Conservation (phyloP, 208 protist genomes). For the Trypanosoma scelopori region DNA sequence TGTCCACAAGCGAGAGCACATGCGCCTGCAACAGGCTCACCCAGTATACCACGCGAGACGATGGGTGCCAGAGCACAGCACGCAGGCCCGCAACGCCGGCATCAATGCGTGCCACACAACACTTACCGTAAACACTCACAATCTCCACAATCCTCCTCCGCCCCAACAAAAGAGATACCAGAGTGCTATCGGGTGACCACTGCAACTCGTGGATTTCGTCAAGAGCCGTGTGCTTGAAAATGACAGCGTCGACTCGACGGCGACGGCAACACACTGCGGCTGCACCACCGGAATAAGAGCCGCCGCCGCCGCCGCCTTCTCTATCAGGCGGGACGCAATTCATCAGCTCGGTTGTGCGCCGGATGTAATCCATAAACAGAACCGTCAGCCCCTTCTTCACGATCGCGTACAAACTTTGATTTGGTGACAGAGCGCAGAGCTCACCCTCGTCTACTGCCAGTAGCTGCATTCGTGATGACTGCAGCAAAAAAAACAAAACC, state of each 20-base stretch:
- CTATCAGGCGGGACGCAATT: not conserved
- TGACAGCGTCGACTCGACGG: constrained; percentile 7
- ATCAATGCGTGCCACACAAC: constrained; percentile 30
- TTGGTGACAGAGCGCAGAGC: constrained; percentile 26
- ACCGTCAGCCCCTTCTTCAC: constrained; percentile 26
- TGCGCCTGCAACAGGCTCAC: constrained; percentile 22
- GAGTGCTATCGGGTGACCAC: constrained; percentile 31
- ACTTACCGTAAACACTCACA: constrained; percentile 34
- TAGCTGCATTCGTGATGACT: constrained; percentile 15
- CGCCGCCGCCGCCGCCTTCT: not conserved
- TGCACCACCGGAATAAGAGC: not conserved
- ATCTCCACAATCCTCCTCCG: constrained; percentile 20
- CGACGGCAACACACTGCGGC: too few relatives aligned
- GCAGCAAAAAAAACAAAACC: too few relatives aligned
- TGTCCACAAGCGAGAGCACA: constrained; percentile 28
- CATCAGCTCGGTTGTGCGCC: constrained; percentile 13
- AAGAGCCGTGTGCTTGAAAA: constrained; percentile 22
- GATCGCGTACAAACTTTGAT: constrained; percentile 27
- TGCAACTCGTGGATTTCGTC: constrained; percentile 29
- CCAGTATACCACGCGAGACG: constrained; percentile 32
- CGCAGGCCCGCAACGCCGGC: constrained; percentile 25
- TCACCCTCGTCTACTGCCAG: constrained; percentile 23
- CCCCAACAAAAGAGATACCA: constrained; percentile 18
- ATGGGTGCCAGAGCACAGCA: constrained; percentile 28
- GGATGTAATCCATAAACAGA: constrained; percentile 32